A percentile compares a stretch with the other conserved stretches of the same genome.
Conservation (phyloP, 352 stramenopile genomes). For the Pythium chondricola region DNA sequence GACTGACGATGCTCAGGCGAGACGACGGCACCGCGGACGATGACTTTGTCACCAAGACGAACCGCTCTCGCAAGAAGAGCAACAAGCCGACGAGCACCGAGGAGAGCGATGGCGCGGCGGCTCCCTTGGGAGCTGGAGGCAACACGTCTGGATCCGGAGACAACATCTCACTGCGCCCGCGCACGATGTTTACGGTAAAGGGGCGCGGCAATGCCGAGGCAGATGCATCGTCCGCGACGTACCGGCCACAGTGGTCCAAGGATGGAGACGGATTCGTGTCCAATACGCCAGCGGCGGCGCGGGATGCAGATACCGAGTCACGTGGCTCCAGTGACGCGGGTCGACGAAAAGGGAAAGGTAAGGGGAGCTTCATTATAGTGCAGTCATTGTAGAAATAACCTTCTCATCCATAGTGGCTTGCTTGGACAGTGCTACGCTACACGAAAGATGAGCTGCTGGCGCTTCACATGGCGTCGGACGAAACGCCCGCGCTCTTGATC, state of each 20-base stretch:
- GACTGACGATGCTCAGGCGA: slow-evolving; percentile 17
- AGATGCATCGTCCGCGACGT: slow-evolving; percentile 48
- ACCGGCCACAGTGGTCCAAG: slow-evolving; percentile 83
- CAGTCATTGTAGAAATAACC: not conserved
- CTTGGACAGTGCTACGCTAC: slow-evolving; percentile 73
- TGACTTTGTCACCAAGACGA: slow-evolving; percentile 74
- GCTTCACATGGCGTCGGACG: slow-evolving; percentile 51
- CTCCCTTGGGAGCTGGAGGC: not conserved
- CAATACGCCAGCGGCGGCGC: slow-evolving; percentile 18
- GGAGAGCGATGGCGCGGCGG: slow-evolving; percentile 4
- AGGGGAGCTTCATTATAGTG: not conserved
- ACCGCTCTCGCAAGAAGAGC: slow-evolving; percentile 67
- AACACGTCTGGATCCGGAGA: slow-evolving; percentile 7
- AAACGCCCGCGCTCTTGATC: slow-evolving; percentile 42
- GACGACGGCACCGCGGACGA: slow-evolving; percentile 37
- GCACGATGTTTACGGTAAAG: slow-evolving; percentile 88
- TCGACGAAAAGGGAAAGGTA: slow-evolving; percentile 76
- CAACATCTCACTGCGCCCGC: slow-evolving; percentile 69
- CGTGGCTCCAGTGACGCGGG: slow-evolving; percentile 18
- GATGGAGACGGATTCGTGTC: slow-evolving; percentile 81
- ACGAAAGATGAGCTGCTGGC: slow-evolving; percentile 72
- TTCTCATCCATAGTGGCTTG: too few species aligned
- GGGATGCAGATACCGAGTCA: slow-evolving; percentile 23
- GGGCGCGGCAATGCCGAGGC: slow-evolving; percentile 66
- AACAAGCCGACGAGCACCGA: slow-evolving; percentile 5